Evolutionary conservation across 2,329 filamentous ascomycete genomes (phyloP).

Genomic region (Trichoderma atroviride): DNA sequence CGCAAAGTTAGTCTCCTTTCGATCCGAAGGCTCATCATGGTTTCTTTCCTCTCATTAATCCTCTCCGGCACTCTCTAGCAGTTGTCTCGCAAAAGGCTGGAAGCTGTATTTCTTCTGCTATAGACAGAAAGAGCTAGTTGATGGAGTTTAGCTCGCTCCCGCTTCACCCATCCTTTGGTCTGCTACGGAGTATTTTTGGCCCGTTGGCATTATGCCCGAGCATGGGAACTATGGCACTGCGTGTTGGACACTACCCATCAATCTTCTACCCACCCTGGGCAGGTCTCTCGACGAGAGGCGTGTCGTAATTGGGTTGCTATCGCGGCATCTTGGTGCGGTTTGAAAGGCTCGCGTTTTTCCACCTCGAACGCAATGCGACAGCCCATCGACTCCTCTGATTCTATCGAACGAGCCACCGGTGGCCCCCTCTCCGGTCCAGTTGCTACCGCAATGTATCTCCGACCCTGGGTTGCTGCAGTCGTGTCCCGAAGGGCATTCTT

Average conservation of each 20-base stretch:
- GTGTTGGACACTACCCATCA: slow-evolving; percentile 16
- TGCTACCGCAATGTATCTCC: not conserved
- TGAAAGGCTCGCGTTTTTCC: slow-evolving; percentile 18
- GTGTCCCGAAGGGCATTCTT: slow-evolving; percentile 23
- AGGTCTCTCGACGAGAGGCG: slow-evolving; percentile 11
- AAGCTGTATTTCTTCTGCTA: not conserved
- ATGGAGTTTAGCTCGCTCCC: slow-evolving; percentile 2
- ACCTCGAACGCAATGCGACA: slow-evolving; percentile 25
- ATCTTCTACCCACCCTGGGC: slow-evolving; percentile 16
- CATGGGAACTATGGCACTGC: slow-evolving; percentile 11
- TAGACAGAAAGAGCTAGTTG: not conserved
- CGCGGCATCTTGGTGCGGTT: slow-evolving; percentile 7
- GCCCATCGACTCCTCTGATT: slow-evolving; percentile 24
- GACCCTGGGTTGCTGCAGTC: slow-evolving; percentile 19
- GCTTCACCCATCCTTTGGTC: slow-evolving; percentile 7
- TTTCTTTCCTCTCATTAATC: not conserved
- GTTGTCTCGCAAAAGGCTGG: not conserved
- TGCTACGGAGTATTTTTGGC: slow-evolving; percentile 17
- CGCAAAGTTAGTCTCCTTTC: slow-evolving; percentile 4
- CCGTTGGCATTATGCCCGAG: slow-evolving; percentile 13
- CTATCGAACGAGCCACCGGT: slow-evolving; percentile 21
- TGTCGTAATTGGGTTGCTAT: slow-evolving; percentile 26
- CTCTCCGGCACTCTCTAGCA: not conserved
- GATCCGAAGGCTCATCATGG: not conserved
- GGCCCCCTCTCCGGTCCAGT: slow-evolving; percentile 5